Conservation (phyloP, 2,329 filamentous ascomycete genomes). For the Clarireedia hainanense region DNA sequence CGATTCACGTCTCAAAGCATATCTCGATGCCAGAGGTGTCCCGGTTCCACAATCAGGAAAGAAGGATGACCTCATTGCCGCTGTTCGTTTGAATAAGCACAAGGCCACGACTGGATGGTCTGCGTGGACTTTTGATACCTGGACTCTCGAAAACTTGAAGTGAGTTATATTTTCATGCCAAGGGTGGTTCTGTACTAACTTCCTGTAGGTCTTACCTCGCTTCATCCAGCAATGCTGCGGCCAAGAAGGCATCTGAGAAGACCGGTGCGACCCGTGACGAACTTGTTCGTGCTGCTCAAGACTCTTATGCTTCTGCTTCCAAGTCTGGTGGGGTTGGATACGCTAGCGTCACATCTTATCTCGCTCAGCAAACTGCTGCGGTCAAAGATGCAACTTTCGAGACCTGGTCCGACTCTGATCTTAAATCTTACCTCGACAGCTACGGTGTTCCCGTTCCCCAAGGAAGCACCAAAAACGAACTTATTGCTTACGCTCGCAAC, state of each 20-base stretch:
- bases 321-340: conserved; percentile 48
- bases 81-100: conserved; percentile 66
- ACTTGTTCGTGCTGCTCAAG: conserved; percentile 56
- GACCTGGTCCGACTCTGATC: conserved; percentile 54
- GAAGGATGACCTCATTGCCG: conserved; percentile 63
- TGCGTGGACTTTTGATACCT: conserved; percentile 74
- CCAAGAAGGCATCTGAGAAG: conserved; percentile 53
- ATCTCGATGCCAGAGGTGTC: conserved; percentile 67
- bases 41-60: conserved; percentile 66
- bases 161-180: conserved; percentile 25
- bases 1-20: conserved; percentile 67
- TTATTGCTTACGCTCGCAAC: conserved; percentile 63
- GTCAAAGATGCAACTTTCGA: conserved; percentile 63
- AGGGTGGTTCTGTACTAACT: not conserved
- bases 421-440: conserved; percentile 73
- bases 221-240: conserved; percentile 44
- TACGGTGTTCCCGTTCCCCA: conserved; percentile 51
- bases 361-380: conserved; percentile 55
- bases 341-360: conserved; percentile 64
- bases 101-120: conserved; percentile 60
- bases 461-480: conserved; percentile 45
- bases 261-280: conserved; percentile 64
- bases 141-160: conserved; percentile 63
- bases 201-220: conserved; percentile 37
- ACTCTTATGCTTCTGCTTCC: conserved; percentile 52